Percentiles rank a stretch among this genome's conserved stretches.
Evolutionary conservation across 2,329 filamentous ascomycete species (phyloP).

Genomic region (Calcarisporium arbuscula): DNA sequence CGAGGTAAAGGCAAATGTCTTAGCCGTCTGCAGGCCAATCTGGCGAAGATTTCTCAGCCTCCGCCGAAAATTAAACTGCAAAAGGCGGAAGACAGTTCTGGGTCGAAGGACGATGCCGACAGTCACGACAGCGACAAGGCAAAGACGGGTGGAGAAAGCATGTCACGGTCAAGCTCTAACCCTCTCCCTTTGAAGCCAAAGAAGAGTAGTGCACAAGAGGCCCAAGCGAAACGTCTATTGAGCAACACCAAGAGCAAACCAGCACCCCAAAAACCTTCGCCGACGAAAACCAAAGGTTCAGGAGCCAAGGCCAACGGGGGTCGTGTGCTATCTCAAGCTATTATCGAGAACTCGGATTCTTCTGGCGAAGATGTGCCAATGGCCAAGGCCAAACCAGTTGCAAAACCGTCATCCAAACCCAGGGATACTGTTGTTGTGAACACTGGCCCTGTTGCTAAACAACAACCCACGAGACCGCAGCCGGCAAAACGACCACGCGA

Average conservation of each 20-base stretch:
- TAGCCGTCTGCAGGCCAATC: slow-evolving; percentile 53
- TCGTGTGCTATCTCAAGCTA: slow-evolving; percentile 48
- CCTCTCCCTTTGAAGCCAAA: slow-evolving; percentile 47
- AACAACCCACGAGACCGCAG: slow-evolving; percentile 27
- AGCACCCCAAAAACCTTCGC: slow-evolving; percentile 24
- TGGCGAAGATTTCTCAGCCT: slow-evolving; percentile 47
- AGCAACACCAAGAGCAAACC: slow-evolving; percentile 28
- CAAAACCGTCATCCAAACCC: slow-evolving; percentile 17
- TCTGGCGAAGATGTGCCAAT: slow-evolving; percentile 41
- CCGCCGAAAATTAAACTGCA: slow-evolving; percentile 44
- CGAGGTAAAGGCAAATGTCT: slow-evolving; percentile 52
- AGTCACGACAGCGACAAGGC: slow-evolving; percentile 22
- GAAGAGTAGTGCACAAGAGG: slow-evolving; percentile 46
- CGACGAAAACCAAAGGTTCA: slow-evolving; percentile 33
- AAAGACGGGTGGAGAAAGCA: slow-evolving; percentile 31
- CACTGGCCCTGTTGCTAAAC: slow-evolving; percentile 24
- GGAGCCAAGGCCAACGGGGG: slow-evolving; percentile 29
- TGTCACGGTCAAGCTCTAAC: slow-evolving; percentile 46
- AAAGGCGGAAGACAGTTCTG: slow-evolving; percentile 41
- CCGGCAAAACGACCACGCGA: slow-evolving; percentile 47
- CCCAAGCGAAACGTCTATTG: slow-evolving; percentile 50
- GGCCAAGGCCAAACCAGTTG: slow-evolving; percentile 22
- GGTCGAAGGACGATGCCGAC: slow-evolving; percentile 31
- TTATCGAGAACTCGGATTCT: slow-evolving; percentile 50
- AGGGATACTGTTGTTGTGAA: slow-evolving; percentile 27